Evolutionary conservation across 2,329 filamentous ascomycete species (phyloP), one percentile per base, ranked within the genome.

Genomic region (Leptographium galeiforme): DNA sequence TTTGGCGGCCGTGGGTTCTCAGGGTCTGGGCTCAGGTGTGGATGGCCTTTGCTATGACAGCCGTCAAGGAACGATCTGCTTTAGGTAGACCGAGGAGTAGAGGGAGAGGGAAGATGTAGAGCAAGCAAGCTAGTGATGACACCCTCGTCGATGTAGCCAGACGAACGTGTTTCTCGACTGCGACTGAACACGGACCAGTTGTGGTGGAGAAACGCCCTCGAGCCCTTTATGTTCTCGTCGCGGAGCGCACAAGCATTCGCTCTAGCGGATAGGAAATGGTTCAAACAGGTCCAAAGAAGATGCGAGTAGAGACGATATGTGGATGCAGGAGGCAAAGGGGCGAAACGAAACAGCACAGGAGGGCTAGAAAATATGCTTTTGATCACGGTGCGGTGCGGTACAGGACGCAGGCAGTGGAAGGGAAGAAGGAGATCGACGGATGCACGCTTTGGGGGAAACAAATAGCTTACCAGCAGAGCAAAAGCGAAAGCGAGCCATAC

Each of bases 161-260:
- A 44, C 18, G 41, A 19, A 44, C 41, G 2, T 10, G 18, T 44
- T 1, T 19, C 19, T 44, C 41, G 32, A 25, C 14, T 8, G 49
- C 16, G 49, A 32, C 44, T 40, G n/a, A 39, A 34, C 18, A n/a
- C 30, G 18, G 32, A n/a, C 30, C 12, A 13, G 30, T 16, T 14
- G 46, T 10, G 32, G 33, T 48, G 46, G 46, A 48, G 46, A 38
- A 18, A 33, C 11, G 32, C 14, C 18, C 43, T 30, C 18, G 40
- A 30, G 25, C 25, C 25, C 16, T 12, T 10, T 19, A 34, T 19
- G n/a, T 38, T 19, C 18, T 13, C n/a, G 36, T 41, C 4, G 18
- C 48, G 16, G 39, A 38, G 50, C 53, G 53, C 50, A 52, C 53
- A 52, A 48, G 46, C 46, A 50, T 49, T 38, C 50, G 19, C 32